phyloP scores from a whole-genome alignment of 2,329 filamentous ascomycete species.

The Gnomoniopsis smithogilvyi region DNA sequence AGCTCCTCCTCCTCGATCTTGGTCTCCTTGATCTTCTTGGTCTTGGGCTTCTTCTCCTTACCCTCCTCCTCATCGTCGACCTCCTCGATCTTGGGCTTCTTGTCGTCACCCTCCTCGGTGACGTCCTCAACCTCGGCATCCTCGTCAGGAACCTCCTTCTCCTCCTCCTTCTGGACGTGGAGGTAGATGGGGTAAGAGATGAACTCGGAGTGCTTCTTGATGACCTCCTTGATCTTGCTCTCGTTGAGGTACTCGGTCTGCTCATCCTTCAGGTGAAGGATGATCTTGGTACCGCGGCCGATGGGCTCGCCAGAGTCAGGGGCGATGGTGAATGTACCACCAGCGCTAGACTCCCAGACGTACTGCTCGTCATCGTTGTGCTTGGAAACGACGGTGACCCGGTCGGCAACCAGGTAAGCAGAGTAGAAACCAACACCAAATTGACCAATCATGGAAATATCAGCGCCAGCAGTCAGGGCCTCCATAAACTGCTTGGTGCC shows the following conservation, averaged over 20 bases:
- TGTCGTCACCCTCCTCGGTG: slow-evolving; percentile 69
- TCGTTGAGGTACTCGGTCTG: slow-evolving; percentile 98
- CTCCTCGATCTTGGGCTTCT: slow-evolving; percentile 95
- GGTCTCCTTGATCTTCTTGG: slow-evolving; percentile 99
- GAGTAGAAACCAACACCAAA: slow-evolving; percentile 99
- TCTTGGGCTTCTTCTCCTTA: slow-evolving; percentile 89
- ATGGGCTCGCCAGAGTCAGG: slow-evolving; percentile 87
- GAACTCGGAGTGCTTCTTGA: slow-evolving; percentile 99
- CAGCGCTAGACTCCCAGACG: slow-evolving; percentile 96
- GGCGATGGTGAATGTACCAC: slow-evolving; percentile 92
- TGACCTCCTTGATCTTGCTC: slow-evolving; percentile 99
- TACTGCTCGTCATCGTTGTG: slow-evolving; percentile 99
- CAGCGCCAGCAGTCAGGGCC: slow-evolving; percentile 94
- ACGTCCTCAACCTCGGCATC: slow-evolving; percentile 69
- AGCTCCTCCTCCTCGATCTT: slow-evolving; percentile 98
- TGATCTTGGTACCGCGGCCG: slow-evolving; percentile 94
- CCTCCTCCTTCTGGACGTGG: slow-evolving; percentile 97
- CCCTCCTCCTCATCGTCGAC: slow-evolving; percentile 83
- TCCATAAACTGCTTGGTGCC: slow-evolving; percentile 99
- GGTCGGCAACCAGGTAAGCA: slow-evolving; percentile 97
- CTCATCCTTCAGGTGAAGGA: slow-evolving; percentile 99
- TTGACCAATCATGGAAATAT: slow-evolving; percentile 99
- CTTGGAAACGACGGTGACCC: slow-evolving; percentile 94
- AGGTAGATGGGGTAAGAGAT: slow-evolving; percentile 99
- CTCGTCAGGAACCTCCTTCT: slow-evolving; percentile 98